phyloP scores from a whole-genome alignment of 176 grass and related monocot genomes.

The Carex pumila region DNA sequence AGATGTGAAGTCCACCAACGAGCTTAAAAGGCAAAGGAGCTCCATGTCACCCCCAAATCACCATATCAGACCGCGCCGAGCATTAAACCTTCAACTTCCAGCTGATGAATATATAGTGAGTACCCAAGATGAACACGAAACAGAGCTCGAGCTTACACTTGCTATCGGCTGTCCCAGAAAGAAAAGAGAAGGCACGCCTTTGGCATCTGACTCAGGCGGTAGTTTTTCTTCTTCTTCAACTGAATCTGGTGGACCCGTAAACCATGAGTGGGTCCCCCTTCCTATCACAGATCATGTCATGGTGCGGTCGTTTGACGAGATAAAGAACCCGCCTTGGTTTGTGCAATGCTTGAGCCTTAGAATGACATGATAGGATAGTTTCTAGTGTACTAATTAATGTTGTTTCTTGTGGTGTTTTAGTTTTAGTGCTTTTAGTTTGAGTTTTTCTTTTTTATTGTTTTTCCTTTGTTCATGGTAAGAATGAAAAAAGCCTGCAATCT shows the following conservation, averaged over 20 bases:
- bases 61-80: slow-evolving; percentile 24
- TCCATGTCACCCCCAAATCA: slow-evolving; percentile 14
- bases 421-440: neutral
- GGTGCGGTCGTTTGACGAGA: slow-evolving; percentile 23
- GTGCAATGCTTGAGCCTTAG: slow-evolving; percentile 39
- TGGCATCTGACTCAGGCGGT: slow-evolving; percentile 28
- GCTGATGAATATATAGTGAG: slow-evolving; percentile 22
- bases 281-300: slow-evolving; percentile 5
- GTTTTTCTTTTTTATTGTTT: neutral
- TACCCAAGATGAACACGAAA: slow-evolving; percentile 25
- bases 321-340: slow-evolving; percentile 32
- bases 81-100: slow-evolving; percentile 30
- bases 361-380: slow-evolving; percentile 40
- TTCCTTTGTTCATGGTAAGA: slow-evolving; percentile 7
- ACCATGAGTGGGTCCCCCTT: slow-evolving; percentile 8
- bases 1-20: slow-evolving; percentile 1
- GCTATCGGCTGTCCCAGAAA: slow-evolving; percentile 33
- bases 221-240: slow-evolving; percentile 33
- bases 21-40: slow-evolving; percentile 25
- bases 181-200: slow-evolving; percentile 15
- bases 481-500: neutral
- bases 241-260: slow-evolving; percentile 14
- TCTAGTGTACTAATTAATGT: neutral
- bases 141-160: slow-evolving; percentile 50
- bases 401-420: slow-evolving; percentile 4